A percentile compares a stretch with the other conserved stretches of the same genome.
Evolutionary conservation across 345 rosid species (phyloP).

Genomic region (Eucalyptus globulus): DNA sequence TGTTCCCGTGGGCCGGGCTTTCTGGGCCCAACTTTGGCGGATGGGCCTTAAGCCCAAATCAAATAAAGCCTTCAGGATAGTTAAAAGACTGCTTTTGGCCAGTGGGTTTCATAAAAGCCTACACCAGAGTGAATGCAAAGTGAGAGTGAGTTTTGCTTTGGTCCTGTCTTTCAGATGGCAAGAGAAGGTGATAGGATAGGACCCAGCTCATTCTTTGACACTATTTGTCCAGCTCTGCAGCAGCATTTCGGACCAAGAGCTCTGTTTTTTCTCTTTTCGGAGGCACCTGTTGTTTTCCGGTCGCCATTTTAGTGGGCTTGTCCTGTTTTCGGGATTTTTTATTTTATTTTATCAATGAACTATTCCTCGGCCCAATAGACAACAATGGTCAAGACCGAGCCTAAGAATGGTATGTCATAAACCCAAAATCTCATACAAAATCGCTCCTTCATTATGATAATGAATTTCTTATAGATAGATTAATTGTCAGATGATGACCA

Average conservation of each 20-base stretch:
- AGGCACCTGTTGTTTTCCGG: neutral
- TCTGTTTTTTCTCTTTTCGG: neutral
- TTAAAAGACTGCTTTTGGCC: neutral
- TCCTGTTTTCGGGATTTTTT: neutral
- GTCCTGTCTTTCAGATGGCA: neutral
- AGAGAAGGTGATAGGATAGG: neutral
- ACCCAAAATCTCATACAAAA: neutral
- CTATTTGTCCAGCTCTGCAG: neutral
- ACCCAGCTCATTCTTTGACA: neutral
- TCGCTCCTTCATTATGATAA: neutral
- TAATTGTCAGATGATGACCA: neutral
- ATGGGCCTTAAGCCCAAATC: no score
- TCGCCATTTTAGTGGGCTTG: neutral
- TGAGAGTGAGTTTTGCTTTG: neutral
- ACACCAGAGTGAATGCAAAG: neutral
- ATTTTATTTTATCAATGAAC: neutral
- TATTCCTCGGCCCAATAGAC: neutral
- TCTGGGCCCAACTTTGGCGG: no score
- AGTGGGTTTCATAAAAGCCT: neutral
- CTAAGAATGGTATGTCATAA: neutral
- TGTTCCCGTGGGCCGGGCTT: no score
- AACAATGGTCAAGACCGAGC: neutral
- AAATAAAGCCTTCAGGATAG: no score
- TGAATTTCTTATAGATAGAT: neutral
- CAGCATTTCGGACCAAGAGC: neutral